phyloP scores from a whole-genome alignment of 2,329 filamentous ascomycete genomes.

The Stromatinia cepivora region DNA sequence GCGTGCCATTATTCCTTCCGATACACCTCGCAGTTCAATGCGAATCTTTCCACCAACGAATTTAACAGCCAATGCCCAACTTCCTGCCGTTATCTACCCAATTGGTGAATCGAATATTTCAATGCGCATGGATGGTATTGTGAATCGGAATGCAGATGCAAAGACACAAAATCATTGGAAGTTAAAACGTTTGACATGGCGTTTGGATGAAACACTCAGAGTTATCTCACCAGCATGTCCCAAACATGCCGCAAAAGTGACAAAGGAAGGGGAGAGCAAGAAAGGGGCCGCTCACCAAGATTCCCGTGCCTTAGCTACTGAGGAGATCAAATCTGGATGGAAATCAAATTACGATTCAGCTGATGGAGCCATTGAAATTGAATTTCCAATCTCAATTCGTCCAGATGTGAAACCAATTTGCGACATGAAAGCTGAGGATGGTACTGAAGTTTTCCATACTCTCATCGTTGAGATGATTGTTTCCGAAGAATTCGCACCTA shows the following conservation, averaged over 20 bases:
- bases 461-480: conserved; percentile 93
- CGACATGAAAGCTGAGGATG: conserved; percentile 72
- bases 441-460: conserved; percentile 78
- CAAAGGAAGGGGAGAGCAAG: conserved; percentile 41
- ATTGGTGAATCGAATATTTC: conserved; percentile 77
- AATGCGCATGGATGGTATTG: conserved; percentile 83
- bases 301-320: conserved; percentile 73
- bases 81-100: conserved; percentile 81
- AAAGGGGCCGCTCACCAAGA: conserved; percentile 76
- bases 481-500: conserved; percentile 80
- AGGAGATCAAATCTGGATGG: conserved; percentile 85
- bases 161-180: conserved; percentile 81
- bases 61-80: conserved; percentile 80
- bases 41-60: conserved; percentile 96
- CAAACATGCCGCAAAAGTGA: conserved; percentile 66
- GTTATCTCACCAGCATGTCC: conserved; percentile 76
- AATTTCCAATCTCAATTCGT: conserved; percentile 67
- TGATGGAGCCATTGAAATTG: conserved; percentile 75
- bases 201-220: conserved; percentile 83
- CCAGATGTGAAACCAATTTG: conserved; percentile 65
- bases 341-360: conserved; percentile 69
- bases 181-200: conserved; percentile 88
- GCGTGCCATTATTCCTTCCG: conserved; percentile 72
- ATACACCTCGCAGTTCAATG: conserved; percentile 82
- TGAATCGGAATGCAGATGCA: conserved; percentile 65